Evolutionary conservation across 345 rosid species (phyloP).

Genomic region (Nephelium lappaceum): DNA sequence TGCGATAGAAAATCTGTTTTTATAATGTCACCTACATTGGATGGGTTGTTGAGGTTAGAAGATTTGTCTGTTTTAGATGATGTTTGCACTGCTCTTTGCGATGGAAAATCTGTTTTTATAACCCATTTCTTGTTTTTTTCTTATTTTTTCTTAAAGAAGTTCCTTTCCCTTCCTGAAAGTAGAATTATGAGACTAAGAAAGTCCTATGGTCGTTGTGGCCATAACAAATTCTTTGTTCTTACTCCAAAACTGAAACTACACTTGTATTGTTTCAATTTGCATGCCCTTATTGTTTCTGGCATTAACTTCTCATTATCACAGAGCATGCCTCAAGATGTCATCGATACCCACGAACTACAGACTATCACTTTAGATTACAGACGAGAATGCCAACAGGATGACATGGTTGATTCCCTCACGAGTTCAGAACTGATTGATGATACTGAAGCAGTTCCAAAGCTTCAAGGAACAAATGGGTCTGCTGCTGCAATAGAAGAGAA

Average conservation of each 20-base stretch:
- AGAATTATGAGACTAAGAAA: neutral
- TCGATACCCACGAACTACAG: conserved; percentile 82
- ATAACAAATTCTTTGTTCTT: neutral
- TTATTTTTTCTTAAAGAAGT: neutral
- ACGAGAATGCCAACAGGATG: conserved; percentile 86
- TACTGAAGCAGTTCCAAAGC: conserved; percentile 31
- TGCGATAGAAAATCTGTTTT: neutral
- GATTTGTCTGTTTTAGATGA: neutral
- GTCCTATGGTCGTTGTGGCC: neutral
- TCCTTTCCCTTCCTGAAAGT: neutral
- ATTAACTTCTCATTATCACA: conserved; percentile 34
- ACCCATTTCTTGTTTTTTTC: neutral
- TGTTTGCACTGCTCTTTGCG: neutral
- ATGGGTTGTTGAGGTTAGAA: conserved; percentile 91
- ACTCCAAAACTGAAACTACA: neutral
- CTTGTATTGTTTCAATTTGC: neutral
- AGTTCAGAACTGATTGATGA: conserved; percentile 45
- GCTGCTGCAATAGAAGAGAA: conserved; percentile 28
- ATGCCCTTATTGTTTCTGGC: neutral
- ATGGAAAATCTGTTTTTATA: neutral
- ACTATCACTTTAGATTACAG: conserved; percentile 85
- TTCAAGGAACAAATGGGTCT: conserved; percentile 61
- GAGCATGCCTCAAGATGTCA: conserved; percentile 93
- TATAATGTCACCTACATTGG: conserved; percentile 69
- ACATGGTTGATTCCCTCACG: conserved; percentile 85